phyloP scores from a whole-genome alignment of 805 yeast genomes.

The Saccharomycopsis lassenensis region DNA sequence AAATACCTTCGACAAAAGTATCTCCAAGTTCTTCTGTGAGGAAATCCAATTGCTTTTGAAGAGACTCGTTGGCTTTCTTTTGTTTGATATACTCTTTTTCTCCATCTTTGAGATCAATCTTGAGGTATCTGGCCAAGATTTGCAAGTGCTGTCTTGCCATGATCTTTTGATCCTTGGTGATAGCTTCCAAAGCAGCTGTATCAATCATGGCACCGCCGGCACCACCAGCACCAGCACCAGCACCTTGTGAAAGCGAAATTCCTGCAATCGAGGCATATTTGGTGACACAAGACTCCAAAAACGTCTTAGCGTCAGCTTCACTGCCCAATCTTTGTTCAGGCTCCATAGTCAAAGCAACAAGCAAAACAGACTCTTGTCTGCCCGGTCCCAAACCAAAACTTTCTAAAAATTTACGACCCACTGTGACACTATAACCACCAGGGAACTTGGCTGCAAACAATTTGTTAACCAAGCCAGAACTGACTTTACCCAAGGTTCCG shows the following conservation, averaged over 20 bases:
- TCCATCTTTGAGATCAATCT: conserved; percentile 84
- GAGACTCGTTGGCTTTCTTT: conserved; percentile 70
- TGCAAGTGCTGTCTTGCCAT: conserved; percentile 56
- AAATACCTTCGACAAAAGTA: conserved; percentile 81
- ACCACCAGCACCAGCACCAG: conserved; percentile 36
- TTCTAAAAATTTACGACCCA: conserved; percentile 86
- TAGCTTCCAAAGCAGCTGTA: conserved; percentile 83
- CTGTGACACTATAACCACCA: conserved; percentile 93
- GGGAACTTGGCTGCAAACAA: conserved; percentile 97
- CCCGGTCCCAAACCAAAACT: conserved; percentile 91
- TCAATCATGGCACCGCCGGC: conserved; percentile 72
- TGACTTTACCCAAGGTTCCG: conserved; percentile 90
- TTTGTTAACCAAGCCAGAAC: conserved; percentile 80
- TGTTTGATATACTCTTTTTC: conserved; percentile 67
- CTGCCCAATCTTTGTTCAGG: conserved; percentile 81
- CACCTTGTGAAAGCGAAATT: conserved; percentile 59
- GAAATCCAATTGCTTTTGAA: conserved; percentile 85
- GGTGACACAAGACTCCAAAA: conserved; percentile 70
- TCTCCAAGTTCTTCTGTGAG: conserved; percentile 73
- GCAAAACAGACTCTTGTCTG: conserved; percentile 85
- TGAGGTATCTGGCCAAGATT: conserved; percentile 88
- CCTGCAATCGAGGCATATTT: conserved; percentile 82
- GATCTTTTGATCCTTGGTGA: conserved; percentile 37
- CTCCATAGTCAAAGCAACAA: conserved; percentile 77
- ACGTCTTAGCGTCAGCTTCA: conserved; percentile 85